Evolutionary conservation across 306 rosid genomes (phyloP), one percentile per base, ranked within the genome.

Genomic region (Begonia peltatifolia): DNA sequence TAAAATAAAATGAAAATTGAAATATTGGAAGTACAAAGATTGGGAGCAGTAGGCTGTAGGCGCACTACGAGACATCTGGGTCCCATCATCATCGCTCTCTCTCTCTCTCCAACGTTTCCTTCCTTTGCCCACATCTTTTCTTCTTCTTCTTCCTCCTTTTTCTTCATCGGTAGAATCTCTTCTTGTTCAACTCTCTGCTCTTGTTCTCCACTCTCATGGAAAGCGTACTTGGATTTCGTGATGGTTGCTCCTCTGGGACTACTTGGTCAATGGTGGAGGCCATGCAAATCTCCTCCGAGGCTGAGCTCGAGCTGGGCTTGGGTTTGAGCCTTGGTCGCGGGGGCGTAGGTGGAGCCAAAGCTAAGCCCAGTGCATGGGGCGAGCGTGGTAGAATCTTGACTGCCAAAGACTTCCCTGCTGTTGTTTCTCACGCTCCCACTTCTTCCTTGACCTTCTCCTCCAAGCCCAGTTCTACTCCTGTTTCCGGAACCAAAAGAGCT

Each of bases 61-160:
- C 74, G 81, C 87, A 80, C 84, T 63, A 70, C 59, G 65, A 72
- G 81, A 77, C 81, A 77, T 23, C 15, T 52, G 74, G 88, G 74
- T 12, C 81, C 88, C 81, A 74, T 56, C 52, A 41, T 53, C 71
- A 74, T 74, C 87, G 69, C 71, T 74, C 53, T 46, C 68, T 70
- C 70, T 76, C 53, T 42, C 60, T 50, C 41, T 17, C 18, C 18
- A 17, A 1, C 18, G 18, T 17, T 1, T 17, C 18, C 18, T 1
- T 17, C 38, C 20, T 20, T 59, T 14, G n/a, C n/a, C n/a, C n/a
- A n/a, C 42, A 2, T 10, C 10, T 35, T 9, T 9, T 17, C n/a
- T 47, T n/a, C 8, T 18, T 63, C 46, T 54, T 17, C 22, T 49
- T 41, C n/a, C 20, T 13, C 14, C 43, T 12, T 41, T 12, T 3